phyloP scores from a whole-genome alignment of 1,139 yeast species.

The Blastobotrys malaysiensis region DNA sequence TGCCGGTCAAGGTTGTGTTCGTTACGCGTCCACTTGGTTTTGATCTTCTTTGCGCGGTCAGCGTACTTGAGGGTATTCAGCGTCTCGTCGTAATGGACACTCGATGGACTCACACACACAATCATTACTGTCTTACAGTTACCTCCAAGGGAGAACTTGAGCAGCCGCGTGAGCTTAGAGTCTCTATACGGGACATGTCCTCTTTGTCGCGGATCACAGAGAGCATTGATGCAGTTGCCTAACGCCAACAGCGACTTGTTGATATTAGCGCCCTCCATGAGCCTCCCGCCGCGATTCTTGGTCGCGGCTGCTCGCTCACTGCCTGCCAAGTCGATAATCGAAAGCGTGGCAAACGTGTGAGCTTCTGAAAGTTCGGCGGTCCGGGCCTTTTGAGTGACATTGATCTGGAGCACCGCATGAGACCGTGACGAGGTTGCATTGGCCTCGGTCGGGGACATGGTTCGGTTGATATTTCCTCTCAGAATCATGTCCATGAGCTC shows the following conservation, averaged over 20 bases:
- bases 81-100: slow-evolving; percentile 85
- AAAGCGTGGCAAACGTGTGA: slow-evolving; percentile 71
- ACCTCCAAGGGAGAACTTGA: slow-evolving; percentile 90
- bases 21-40: slow-evolving; percentile 72
- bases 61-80: slow-evolving; percentile 87
- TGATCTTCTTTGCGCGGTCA: slow-evolving; percentile 82
- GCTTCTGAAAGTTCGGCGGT: slow-evolving; percentile 61
- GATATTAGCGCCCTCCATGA: slow-evolving; percentile 89
- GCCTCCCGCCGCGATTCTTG: slow-evolving; percentile 68
- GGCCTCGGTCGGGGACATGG: slow-evolving; percentile 85
- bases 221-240: slow-evolving; percentile 90
- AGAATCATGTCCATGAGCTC: slow-evolving; percentile 78
- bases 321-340: slow-evolving; percentile 89
- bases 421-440: slow-evolving; percentile 87
- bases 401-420: slow-evolving; percentile 85
- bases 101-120: slow-evolving; percentile 85
- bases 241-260: slow-evolving; percentile 81
- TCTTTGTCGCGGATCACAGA: slow-evolving; percentile 64
- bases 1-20: slow-evolving; percentile 76
- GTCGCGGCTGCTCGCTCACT: slow-evolving; percentile 93
- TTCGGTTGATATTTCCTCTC: slow-evolving; percentile 68
- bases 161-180: slow-evolving; percentile 76
- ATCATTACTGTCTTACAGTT: slow-evolving; percentile 94
- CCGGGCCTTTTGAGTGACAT: slow-evolving; percentile 56
- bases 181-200: slow-evolving; percentile 88